Conservation (phyloP, 2,329 filamentous ascomycete genomes). For the Colletotrichum sp. region DNA sequence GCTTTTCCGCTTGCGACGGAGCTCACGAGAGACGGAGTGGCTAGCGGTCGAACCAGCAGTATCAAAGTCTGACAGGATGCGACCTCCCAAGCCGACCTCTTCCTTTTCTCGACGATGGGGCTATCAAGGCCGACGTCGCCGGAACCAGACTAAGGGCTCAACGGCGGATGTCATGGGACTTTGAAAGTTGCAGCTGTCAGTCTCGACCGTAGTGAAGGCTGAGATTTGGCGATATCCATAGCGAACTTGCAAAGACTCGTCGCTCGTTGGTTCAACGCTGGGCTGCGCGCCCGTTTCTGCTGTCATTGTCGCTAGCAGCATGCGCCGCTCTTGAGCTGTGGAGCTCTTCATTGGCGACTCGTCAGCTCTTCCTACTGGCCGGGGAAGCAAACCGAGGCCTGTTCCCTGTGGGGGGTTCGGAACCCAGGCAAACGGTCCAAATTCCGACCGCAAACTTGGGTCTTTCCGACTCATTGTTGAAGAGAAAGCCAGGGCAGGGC, state of each 20-base stretch:
- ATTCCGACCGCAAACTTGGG: background rate
- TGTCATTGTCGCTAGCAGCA: background rate
- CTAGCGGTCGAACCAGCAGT: background rate
- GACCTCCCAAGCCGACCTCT: background rate
- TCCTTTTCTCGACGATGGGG: background rate
- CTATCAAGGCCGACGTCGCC: background rate
- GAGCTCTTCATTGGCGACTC: background rate
- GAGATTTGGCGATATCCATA: background rate
- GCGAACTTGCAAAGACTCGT: background rate
- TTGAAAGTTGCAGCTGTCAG: background rate
- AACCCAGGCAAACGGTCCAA: background rate
- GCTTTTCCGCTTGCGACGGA: background rate
- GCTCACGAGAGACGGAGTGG: background rate
- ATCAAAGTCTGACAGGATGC: background rate
- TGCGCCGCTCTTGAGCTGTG: background rate
- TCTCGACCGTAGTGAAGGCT: background rate
- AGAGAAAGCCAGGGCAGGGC: background rate
- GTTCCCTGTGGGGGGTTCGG: background rate
- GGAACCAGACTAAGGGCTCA: background rate
- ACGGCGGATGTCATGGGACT: background rate
- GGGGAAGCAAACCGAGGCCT: conserved; percentile 9
- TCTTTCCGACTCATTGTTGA: background rate
- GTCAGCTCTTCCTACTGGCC: background rate
- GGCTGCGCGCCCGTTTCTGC: background rate
- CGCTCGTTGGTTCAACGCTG: background rate